Evolutionary conservation across 495 filamentous ascomycete genomes (phyloP), one percentile per base, ranked within the genome.

Genomic region (Tuber borchii): DNA sequence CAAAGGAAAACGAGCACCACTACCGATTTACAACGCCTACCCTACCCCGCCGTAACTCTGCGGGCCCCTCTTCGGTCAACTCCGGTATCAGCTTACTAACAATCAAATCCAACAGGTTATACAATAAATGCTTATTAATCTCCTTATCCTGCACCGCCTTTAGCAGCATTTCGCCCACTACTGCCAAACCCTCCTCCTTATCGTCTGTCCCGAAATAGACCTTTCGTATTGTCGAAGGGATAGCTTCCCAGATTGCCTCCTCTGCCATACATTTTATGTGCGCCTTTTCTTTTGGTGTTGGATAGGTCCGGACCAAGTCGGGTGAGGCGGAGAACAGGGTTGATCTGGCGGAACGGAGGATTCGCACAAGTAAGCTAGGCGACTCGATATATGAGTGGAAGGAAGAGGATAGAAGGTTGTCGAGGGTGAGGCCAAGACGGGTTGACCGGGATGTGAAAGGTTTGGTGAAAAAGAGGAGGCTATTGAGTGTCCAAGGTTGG

Each of bases 101-200:
- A 0, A 97, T 75, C 73, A 93, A 85, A 84, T 98, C 95, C 56
- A 97, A 80, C 56, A 93, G 86, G 37, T 87, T 85, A 78, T 95
- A 96, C 68, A 94, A 83, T 16, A 99, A 84, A 83, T 98, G 94
- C 84, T 92, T 95, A 85, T 97, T 98, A 83, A 92, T 89, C 84
- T 97, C 97, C 17, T 87, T 87, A 83, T 97, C 93, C 3, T 87
- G 87, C 81, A 97, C 92, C 22, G 93, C 85, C 79, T 93, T 91
- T 31, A 97, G 87, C 39, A 91, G 85, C 74, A 81, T 83, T 71
- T 86, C 83, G 70, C 87, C 89, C 48, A 91, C 86, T 79, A 88
- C 85, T 65, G 73, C 77, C 42, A 87, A 71, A 10, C 84, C 83
- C 71, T 83, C 81, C 48, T 84, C 81, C 48, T 85, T 84, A 17